Evolutionary conservation across 768 basidiomycete genomes (phyloP), one percentile per base, ranked within the genome.

Genomic region (Auricularia heimuer): DNA sequence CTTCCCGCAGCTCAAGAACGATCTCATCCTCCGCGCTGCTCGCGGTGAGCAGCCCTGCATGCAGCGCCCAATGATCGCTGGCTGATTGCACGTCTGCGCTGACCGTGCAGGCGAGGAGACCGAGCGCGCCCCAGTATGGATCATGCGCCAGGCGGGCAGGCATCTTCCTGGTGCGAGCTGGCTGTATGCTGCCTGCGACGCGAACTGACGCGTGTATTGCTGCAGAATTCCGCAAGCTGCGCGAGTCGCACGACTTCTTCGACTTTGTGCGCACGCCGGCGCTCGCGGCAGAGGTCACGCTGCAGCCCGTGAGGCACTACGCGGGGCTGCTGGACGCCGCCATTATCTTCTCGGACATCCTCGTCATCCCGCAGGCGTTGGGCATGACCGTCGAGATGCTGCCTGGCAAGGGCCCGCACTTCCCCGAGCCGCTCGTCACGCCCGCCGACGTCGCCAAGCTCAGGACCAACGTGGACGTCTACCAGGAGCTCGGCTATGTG

Each of bases 261-360:
- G 89, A 95, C 73, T 82, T 98, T 67, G 98, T 97, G 74, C 87
- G 92, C 70, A 89, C 92, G 0, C 96, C 97, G n/a, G 81, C 80
- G 11, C 84, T 98, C 63, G 95, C 96, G 24, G 88, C 83, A 47
- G 85, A 93, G 72, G 80, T 99, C 71, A 98, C 97, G 14, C 76
- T 98, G 21, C 97, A 98, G 75, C 97, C 97, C 62, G 92, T 98
- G 71, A 84, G 88, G 62, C 86, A 94, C 56, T 98, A 90, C 77
- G 74, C 84, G 1, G 92, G 88, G 56, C 82, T 95, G 42, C 75
- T 99, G 70, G 97, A 98, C 76, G 96, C 96, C 10, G 84, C 94
- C 64, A 98, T 98, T 78, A 98, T 98, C 76, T 99, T 99, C 80
- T 91, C 87, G 70, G 97, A 98, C 74, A 99, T 98, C 77, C 88